A percentile compares a stretch with the other conserved stretches of the same genome.
phyloP scores from a whole-genome alignment of 2,329 filamentous ascomycete genomes.

The Microdochium bolleyi region DNA sequence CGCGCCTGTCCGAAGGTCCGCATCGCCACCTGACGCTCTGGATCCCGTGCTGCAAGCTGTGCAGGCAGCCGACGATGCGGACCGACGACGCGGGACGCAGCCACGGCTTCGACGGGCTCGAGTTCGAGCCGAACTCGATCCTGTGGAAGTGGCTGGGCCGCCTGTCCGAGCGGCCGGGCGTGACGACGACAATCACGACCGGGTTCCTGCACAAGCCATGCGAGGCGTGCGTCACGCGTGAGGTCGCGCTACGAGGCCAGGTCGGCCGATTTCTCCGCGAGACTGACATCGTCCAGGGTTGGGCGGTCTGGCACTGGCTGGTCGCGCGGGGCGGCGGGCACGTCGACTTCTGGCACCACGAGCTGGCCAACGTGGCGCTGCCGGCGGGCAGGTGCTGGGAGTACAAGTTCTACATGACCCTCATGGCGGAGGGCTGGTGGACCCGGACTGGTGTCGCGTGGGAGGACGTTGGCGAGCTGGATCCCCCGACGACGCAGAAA shows the following conservation, averaged over 20 bases:
- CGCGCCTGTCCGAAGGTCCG: constrained; percentile 2
- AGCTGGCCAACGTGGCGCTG: constrained; percentile 4
- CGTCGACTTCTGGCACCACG: constrained; percentile 9
- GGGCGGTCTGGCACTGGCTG: constrained; percentile 13
- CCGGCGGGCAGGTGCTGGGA: constrained; percentile 3
- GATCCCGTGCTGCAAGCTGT: constrained; percentile 12
- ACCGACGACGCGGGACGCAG: neutral
- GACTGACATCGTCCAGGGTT: constrained; percentile 4
- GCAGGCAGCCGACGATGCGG: constrained; percentile 6
- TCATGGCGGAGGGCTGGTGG: constrained; percentile 12
- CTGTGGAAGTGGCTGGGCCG: constrained; percentile 9
- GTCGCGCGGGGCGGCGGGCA: constrained; percentile 4
- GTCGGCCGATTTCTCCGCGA: constrained; percentile 5
- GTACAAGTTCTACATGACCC: neutral
- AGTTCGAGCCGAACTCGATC: constrained; percentile 9
- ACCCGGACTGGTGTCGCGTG: constrained; percentile 8
- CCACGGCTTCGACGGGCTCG: constrained; percentile 8
- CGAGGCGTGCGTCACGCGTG: constrained; percentile 7
- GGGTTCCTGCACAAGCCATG: constrained; percentile 12
- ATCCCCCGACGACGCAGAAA: neutral
- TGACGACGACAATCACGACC: constrained; percentile 6
- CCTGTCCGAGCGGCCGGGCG: neutral
- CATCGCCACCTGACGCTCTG: constrained; percentile 8
- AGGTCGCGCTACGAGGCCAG: constrained; percentile 6
- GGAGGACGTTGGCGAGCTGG: constrained; percentile 5